Percentiles rank a stretch among this genome's conserved stretches.
phyloP scores from a whole-genome alignment of 2,329 filamentous ascomycete genomes.

The Nannizzia gypsea region DNA sequence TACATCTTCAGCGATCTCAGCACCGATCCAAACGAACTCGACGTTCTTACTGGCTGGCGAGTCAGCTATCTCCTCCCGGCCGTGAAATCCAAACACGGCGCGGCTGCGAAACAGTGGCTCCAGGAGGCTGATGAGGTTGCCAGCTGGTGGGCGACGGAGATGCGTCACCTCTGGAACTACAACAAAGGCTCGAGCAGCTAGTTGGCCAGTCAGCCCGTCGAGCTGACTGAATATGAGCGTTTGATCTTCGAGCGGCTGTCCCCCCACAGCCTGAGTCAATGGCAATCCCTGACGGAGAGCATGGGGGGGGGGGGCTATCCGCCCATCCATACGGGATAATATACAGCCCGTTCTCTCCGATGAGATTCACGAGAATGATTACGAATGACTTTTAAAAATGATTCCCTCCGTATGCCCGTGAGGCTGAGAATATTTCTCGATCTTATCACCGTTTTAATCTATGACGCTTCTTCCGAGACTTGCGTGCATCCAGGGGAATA shows the following conservation, averaged over 20 bases:
- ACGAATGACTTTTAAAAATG: too few species aligned
- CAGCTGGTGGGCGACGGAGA: slow-evolving; percentile 31
- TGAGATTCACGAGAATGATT: too few species aligned
- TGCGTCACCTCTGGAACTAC: slow-evolving; percentile 15
- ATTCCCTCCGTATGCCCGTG: background rate
- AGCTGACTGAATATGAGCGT: background rate
- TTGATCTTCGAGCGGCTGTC: background rate
- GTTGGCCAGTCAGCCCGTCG: too few species aligned
- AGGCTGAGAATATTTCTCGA: slow-evolving; percentile 1
- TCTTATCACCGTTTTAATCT: background rate
- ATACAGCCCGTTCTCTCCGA: too few species aligned
- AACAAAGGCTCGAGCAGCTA: background rate
- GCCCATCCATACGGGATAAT: too few species aligned
- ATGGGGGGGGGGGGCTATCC: too few species aligned
- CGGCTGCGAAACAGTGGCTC: slow-evolving; percentile 27
- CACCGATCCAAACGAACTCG: slow-evolving; percentile 25
- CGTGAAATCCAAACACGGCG: slow-evolving; percentile 20
- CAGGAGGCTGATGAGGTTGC: slow-evolving; percentile 27
- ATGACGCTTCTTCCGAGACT: background rate
- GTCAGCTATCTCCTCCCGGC: slow-evolving; percentile 19
- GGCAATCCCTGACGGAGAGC: too few species aligned
- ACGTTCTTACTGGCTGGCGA: slow-evolving; percentile 25
- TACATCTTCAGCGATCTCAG: slow-evolving; percentile 27
- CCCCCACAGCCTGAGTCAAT: background rate
- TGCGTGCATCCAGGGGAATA: background rate